Evolutionary conservation across 106 monocot species (phyloP).

Genomic region (Apostasia shenzhenica): DNA sequence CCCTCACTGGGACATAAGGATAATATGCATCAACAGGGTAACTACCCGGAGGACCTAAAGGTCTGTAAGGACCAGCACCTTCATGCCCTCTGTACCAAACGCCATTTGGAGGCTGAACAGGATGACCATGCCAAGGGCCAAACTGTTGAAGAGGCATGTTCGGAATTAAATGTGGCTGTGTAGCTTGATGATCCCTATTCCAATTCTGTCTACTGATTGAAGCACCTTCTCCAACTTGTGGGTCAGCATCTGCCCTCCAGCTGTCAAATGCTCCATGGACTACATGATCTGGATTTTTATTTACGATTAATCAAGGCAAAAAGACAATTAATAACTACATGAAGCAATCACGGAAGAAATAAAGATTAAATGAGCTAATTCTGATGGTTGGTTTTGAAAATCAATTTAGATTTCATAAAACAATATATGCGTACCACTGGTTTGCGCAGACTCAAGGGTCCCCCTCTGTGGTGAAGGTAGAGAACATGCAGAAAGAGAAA

Average conservation of each 20-base stretch:
- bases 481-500: no score
- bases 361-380: no score
- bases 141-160: conserved; percentile 34
- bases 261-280: conserved; percentile 24
- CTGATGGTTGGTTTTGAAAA: no score
- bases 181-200: conserved; percentile 31
- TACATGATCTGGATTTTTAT: conserved; percentile 14
- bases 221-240: conserved; percentile 10
- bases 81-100: conserved; percentile 56
- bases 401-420: no score
- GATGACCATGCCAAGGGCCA: conserved; percentile 61
- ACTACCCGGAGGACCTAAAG: conserved; percentile 39
- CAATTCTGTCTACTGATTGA: conserved; percentile 29
- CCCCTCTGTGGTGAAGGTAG: no score
- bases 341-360: no score
- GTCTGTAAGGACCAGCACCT: conserved; percentile 49
- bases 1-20: conserved; percentile 33
- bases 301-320: conserved; percentile 13
- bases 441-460: no score
- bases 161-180: conserved; percentile 23
- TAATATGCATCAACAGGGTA: conserved; percentile 58
- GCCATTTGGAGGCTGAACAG: conserved; percentile 40
- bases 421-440: no score
- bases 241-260: conserved; percentile 29
- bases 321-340: background rate